phyloP scores from a whole-genome alignment of 257 asterid genomes.

The Eustoma russellianum region DNA sequence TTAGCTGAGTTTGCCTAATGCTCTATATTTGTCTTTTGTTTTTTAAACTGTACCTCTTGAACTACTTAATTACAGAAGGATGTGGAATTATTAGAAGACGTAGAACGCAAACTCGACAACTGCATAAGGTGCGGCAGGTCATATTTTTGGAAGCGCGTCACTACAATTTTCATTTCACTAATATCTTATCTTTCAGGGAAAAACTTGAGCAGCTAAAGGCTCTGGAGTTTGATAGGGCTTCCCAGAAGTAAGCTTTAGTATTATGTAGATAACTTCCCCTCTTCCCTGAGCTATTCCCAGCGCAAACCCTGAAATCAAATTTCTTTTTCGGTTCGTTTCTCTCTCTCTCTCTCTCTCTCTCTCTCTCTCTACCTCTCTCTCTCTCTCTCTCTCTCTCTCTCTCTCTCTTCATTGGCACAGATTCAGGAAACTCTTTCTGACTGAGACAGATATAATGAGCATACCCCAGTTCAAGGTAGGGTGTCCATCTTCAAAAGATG shows the following conservation, averaged over 20 bases:
- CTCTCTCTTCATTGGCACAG: conserved; percentile 6
- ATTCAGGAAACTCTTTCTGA: conserved; percentile 58
- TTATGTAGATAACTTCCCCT: too few species aligned
- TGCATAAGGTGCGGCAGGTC: conserved; percentile 50
- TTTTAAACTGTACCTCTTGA: too few species aligned
- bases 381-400: not conserved
- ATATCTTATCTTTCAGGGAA: conserved; percentile 38
- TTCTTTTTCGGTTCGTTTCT: too few species aligned
- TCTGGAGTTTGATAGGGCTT: conserved; percentile 31
- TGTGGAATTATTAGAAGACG: conserved; percentile 35
- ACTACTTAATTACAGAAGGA: conserved; percentile 43
- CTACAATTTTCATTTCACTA: conserved; percentile 1
- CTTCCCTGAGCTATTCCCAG: too few species aligned
- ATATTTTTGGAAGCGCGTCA: not conserved
- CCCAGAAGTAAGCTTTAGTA: conserved; percentile 34
- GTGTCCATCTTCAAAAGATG: conserved; percentile 6
- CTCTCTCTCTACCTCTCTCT: not conserved
- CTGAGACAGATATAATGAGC: conserved; percentile 59
- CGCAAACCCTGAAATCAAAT: too few species aligned
- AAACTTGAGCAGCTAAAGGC: conserved; percentile 44
- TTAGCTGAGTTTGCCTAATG: too few species aligned
- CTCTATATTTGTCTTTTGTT: too few species aligned
- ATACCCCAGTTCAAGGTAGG: conserved; percentile 55
- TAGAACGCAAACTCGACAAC: conserved; percentile 50
- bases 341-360: not conserved